Base-by-base conservation (phyloP, 768 basidiomycete species). In the Pleurotus tuoliensis region DNA sequence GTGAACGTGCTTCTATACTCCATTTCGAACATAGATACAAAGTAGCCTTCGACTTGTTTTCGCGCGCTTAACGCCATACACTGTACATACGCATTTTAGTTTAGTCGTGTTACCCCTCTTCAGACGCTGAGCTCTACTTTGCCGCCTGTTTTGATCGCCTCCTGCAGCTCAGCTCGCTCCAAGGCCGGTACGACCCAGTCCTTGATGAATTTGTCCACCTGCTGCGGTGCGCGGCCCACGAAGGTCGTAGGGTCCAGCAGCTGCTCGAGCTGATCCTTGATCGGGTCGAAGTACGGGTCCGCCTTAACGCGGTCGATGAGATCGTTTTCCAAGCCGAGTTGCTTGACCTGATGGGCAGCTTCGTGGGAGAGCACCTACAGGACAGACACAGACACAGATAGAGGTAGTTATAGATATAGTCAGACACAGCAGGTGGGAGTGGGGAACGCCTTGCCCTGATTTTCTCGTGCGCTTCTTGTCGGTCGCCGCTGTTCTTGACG, bases 381-480 rank as follows among this genome's bases (percentile, higher is more conserved):
- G 24, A 24, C 24, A 24, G 24, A 24, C 4, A 24, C 24, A 24
- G 24, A 24, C 1, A 24, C 3, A 24, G 4, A 24, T 24, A 24
- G 3, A 24, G 22, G n/a, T n/a, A n/a, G n/a, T n/a, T n/a, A 34
- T 34, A 9, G 30, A 34, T 34, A 34, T 18, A 22, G 22, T 56
- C 13, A 44, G 24, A 12, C 5, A 48, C 25, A 16, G 24, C 24
- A n/a, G 4, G 8, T 16, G 43, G 57, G 49, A 50, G 39, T 30
- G 40, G 46, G 50, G 48, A 12, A 44, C 7, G 58, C 20, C 77
- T 58, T 60, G 90, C 90, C 58, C 96, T 78, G 66, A 98, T 94
- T 74, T 92, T 90, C 73, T 98, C 97, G 69, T 98, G 97, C 6
- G 93, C 93, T 72, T 93, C 94, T 69, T 98, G 97, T 34, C 97